phyloP scores from a whole-genome alignment of 768 basidiomycete species.

The Ramaria sp. region DNA sequence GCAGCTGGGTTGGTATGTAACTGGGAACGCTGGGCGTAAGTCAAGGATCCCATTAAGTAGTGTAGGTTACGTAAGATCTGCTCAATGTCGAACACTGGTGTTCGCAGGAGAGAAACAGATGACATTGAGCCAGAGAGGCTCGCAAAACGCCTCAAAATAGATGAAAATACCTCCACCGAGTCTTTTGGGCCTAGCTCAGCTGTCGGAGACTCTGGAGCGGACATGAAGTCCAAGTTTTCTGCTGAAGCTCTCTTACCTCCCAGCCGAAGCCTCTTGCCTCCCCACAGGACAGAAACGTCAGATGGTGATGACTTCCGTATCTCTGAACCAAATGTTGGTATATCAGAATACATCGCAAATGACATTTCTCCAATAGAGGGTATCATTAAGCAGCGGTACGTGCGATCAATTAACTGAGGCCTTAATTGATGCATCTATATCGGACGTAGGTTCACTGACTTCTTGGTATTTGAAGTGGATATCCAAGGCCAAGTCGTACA shows the following conservation, averaged over 20 bases:
- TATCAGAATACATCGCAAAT: constrained; percentile 72
- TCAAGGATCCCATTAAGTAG: constrained; percentile 15
- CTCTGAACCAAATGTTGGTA: constrained; percentile 76
- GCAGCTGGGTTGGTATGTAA: constrained; percentile 67
- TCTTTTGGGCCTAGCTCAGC: not conserved
- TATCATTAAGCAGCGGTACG: constrained; percentile 94
- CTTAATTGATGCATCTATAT: constrained; percentile 8
- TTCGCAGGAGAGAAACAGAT: not conserved
- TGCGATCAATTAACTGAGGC: constrained; percentile 2
- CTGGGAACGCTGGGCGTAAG: constrained; percentile 52
- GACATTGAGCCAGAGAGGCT: constrained; percentile 16
- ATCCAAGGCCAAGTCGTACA: constrained; percentile 70
- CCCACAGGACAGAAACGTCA: constrained; percentile 20
- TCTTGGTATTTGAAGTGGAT: constrained; percentile 87
- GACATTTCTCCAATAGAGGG: constrained; percentile 69
- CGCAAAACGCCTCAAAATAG: constrained; percentile 28
- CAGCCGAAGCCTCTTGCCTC: constrained; percentile 25
- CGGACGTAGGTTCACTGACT: constrained; percentile 80
- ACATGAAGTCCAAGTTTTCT: not conserved
- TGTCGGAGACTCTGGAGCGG: not conserved
- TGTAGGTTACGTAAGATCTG: not conserved
- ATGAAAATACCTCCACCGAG: constrained; percentile 14
- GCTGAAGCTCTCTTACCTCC: constrained; percentile 42
- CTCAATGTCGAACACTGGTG: constrained; percentile 1
- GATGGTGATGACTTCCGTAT: constrained; percentile 46